phyloP scores from a whole-genome alignment of 192 early-diverging fungal species.

The Coemansia sp. region DNA sequence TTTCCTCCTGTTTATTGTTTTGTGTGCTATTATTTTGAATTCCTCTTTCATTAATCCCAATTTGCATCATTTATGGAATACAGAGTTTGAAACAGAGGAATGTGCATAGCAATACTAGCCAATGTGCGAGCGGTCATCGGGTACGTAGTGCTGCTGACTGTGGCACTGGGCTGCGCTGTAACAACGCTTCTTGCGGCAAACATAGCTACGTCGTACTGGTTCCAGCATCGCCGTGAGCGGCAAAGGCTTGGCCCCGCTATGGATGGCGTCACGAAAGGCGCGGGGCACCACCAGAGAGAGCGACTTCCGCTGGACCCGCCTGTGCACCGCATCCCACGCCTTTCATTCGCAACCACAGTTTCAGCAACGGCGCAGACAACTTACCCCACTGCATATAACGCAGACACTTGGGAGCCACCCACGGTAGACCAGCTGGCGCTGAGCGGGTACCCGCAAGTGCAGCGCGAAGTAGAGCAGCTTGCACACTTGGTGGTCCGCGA shows the following conservation, averaged over 20 bases:
- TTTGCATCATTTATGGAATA: background rate
- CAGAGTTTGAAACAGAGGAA: background rate
- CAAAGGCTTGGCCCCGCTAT: background rate
- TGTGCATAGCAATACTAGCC: slow-evolving; percentile 8
- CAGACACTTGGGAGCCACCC: background rate
- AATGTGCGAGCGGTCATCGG: slow-evolving; percentile 13
- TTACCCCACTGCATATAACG: slow-evolving; percentile 18
- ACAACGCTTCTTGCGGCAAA: slow-evolving; percentile 35
- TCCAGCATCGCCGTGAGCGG: slow-evolving; percentile 31
- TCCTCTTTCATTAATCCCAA: background rate
- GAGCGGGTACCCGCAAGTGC: slow-evolving; percentile 4
- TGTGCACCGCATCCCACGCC: slow-evolving; percentile 30
- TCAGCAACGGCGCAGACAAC: background rate
- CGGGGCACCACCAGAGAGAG: background rate
- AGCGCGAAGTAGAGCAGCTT: slow-evolving; percentile 3
- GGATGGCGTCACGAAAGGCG: background rate
- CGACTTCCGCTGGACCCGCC: slow-evolving; percentile 22
- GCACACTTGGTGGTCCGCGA: slow-evolving; percentile 45
- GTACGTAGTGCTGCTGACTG: slow-evolving; percentile 28
- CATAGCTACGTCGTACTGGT: slow-evolving; percentile 46
- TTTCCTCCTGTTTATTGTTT: too few species aligned
- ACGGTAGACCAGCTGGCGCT: background rate
- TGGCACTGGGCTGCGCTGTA: slow-evolving; percentile 19
- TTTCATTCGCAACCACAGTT: slow-evolving; percentile 15
- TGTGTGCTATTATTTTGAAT: too few species aligned